These are phyloP conservation scores for Stromatinia cepivora DNA, from an alignment of 2,329 filamentous ascomycete species.

Conservation along the genomic window DNA sequence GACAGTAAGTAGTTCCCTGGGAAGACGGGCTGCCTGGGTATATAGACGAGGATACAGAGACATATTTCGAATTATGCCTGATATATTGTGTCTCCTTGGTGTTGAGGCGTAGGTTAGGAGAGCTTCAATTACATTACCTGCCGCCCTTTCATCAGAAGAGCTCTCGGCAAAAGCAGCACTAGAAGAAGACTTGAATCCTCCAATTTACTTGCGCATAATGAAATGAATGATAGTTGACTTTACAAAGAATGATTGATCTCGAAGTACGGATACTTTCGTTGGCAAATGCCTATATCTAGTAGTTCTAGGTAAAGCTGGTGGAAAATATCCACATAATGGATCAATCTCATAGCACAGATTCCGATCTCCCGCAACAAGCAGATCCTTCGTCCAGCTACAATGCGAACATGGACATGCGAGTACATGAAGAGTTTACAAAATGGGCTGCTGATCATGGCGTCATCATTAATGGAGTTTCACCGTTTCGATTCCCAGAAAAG, in stretches of 20 bases:
- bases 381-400: not conserved
- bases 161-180: conserved; percentile 17
- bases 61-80: conserved; percentile 26
- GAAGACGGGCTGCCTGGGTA: conserved; percentile 28
- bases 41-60: conserved; percentile 32
- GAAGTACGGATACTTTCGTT: not conserved
- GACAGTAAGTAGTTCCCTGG: conserved; percentile 34
- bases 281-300: not conserved
- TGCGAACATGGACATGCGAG: conserved; percentile 34
- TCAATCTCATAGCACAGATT: not conserved
- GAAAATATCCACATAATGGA: not conserved
- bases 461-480: conserved; percentile 64
- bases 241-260: not conserved
- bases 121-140: conserved; percentile 6
- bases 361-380: not conserved
- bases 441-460: conserved; percentile 71
- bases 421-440: conserved; percentile 56
- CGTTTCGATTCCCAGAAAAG: conserved; percentile 66
- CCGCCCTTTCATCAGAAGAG: not conserved
- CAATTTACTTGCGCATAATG: not conserved
- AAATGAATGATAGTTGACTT: not conserved
- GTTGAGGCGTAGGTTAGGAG: not conserved
- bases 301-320: conserved; percentile 18
- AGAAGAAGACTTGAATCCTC: not conserved
- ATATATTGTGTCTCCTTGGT: not conserved